Evolutionary conservation across 129 eudicot genomes (phyloP).

Genomic region (Lonicera japonica): DNA sequence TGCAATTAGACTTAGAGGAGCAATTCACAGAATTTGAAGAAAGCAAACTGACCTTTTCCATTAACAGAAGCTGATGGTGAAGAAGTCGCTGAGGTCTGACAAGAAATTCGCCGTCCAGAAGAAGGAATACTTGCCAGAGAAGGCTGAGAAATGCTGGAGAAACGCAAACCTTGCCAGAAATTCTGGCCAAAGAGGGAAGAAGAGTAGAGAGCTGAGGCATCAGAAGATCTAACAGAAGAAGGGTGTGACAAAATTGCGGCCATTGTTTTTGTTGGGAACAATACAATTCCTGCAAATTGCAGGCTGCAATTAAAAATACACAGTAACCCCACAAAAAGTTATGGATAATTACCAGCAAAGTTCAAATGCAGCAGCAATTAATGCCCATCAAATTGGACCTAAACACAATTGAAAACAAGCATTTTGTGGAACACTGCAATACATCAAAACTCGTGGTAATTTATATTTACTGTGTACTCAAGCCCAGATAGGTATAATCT

Average conservation of each 20-base stretch:
- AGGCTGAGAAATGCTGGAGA: conserved; percentile 15
- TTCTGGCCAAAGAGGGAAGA: conserved; percentile 8
- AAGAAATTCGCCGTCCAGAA: conserved; percentile 19
- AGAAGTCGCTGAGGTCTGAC: conserved; percentile 27
- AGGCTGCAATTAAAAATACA: too few relatives aligned
- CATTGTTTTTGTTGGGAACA: conserved; percentile 3
- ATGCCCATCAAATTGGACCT: too few relatives aligned
- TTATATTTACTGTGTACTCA: too few relatives aligned
- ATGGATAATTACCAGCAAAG: too few relatives aligned
- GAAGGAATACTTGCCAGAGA: conserved; percentile 4
- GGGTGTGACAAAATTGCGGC: conserved; percentile 27
- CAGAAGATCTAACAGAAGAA: conserved; percentile 29
- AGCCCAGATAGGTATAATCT: too few relatives aligned
- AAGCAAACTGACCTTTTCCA: conserved; percentile 20
- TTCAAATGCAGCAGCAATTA: too few relatives aligned
- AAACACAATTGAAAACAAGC: too few relatives aligned
- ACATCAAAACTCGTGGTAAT: too few relatives aligned
- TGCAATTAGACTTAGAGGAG: neutral
- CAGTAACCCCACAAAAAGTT: too few relatives aligned
- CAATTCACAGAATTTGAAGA: neutral
- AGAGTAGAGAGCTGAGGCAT: conserved; percentile 21
- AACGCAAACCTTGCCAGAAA: conserved; percentile 9
- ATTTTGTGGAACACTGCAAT: too few relatives aligned
- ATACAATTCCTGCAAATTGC: neutral
- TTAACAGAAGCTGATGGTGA: conserved; percentile 18